Evolutionary conservation across 805 yeast species (phyloP).

Genomic region (Lipomyces sp.): DNA sequence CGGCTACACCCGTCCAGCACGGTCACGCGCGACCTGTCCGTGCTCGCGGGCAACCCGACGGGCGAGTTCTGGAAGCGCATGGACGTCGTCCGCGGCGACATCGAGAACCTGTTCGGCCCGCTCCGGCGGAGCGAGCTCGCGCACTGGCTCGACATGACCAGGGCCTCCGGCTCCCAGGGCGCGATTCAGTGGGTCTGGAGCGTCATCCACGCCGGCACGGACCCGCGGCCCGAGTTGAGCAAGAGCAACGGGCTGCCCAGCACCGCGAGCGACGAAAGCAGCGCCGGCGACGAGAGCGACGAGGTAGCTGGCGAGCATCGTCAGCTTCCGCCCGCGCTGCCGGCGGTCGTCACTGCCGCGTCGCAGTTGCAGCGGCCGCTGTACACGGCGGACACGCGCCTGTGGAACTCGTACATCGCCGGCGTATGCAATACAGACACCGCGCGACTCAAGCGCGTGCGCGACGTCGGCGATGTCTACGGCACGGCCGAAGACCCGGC

Average conservation of each 20-base stretch:
- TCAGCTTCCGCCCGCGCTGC: not conserved
- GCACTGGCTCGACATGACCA: slow-evolving; percentile 18
- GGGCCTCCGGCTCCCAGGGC: slow-evolving; percentile 2
- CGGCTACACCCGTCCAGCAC: not conserved
- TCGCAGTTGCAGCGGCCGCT: not conserved
- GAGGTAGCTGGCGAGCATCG: not conserved
- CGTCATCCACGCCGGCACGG: slow-evolving; percentile 6
- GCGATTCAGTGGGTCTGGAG: slow-evolving; percentile 12
- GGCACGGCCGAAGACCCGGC: not conserved
- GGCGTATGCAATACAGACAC: slow-evolving; percentile 7
- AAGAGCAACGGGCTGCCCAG: too few species aligned
- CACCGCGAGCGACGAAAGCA: not conserved
- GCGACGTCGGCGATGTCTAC: not conserved
- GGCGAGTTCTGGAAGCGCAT: slow-evolving; percentile 13
- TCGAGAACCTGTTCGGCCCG: slow-evolving; percentile 15
- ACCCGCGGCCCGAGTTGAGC: not conserved
- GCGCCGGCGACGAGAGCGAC: too few species aligned
- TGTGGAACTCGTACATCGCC: slow-evolving; percentile 15
- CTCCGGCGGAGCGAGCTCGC: slow-evolving; percentile 12
- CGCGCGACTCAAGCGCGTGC: slow-evolving; percentile 1
- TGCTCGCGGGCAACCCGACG: not conserved
- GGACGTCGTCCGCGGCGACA: slow-evolving; percentile 11
- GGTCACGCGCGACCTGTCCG: not conserved
- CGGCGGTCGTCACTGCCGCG: not conserved
- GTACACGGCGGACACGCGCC: not conserved